Conservation (phyloP, 371 early-diverging fungal species). For the Mortierella sp. region DNA sequence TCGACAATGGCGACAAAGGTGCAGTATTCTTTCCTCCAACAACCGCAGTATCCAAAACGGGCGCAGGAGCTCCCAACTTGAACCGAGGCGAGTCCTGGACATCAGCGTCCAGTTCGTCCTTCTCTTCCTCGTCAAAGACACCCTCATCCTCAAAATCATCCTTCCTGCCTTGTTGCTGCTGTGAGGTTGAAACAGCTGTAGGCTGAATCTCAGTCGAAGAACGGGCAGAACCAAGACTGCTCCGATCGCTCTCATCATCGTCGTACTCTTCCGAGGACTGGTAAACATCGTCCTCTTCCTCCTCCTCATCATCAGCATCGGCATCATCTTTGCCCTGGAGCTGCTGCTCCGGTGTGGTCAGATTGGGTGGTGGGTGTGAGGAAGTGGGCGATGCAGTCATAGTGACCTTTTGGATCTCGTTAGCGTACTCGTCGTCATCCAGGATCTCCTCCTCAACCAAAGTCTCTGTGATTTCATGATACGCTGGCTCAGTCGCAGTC, state of each 20-base stretch:
- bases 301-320: constrained; percentile 24
- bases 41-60: not conserved
- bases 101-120: constrained; percentile 28
- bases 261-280: constrained; percentile 56
- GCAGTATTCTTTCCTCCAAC: not conserved
- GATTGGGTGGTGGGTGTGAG: not conserved
- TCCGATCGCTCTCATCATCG: constrained; percentile 18
- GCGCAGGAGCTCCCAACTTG: not conserved
- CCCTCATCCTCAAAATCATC: constrained; percentile 49
- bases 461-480: constrained; percentile 37
- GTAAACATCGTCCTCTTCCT: constrained; percentile 45
- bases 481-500: not conserved
- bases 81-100: constrained; percentile 4
- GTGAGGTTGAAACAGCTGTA: not conserved
- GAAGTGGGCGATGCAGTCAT: not conserved
- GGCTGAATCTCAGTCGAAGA: not conserved
- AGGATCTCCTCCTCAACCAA: constrained; percentile 39
- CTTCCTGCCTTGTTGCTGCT: not conserved
- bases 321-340: not conserved
- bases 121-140: constrained; percentile 56
- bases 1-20: not conserved
- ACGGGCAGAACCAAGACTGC: not conserved
- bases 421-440: constrained; percentile 31
- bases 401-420: constrained; percentile 26
- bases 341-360: not conserved